phyloP scores from a whole-genome alignment of 202 grass and related monocot genomes.

The Saccharum hybrid region DNA sequence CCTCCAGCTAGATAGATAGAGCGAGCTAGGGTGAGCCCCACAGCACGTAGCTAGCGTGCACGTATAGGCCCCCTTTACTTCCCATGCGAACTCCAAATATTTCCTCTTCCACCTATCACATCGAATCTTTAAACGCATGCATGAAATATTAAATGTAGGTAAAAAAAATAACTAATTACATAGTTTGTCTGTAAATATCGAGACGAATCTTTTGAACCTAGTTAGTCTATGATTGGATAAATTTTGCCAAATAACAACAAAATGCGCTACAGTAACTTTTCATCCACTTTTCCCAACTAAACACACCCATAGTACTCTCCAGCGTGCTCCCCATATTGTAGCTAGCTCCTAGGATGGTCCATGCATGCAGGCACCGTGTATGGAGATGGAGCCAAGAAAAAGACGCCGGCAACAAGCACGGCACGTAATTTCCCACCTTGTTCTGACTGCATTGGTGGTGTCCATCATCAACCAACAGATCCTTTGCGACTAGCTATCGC shows the following conservation, averaged over 20 bases:
- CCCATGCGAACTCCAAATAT: too few species aligned
- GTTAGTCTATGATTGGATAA: too few species aligned
- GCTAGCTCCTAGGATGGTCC: slow-evolving; percentile 34
- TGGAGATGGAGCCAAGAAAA: background rate
- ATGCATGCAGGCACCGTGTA: slow-evolving; percentile 19
- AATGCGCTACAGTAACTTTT: too few species aligned
- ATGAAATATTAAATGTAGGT: too few species aligned
- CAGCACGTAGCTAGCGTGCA: slow-evolving; percentile 16
- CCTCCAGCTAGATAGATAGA: background rate
- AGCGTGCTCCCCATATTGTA: slow-evolving; percentile 12
- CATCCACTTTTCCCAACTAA: too few species aligned
- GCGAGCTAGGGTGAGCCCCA: slow-evolving; percentile 8
- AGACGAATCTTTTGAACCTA: too few species aligned
- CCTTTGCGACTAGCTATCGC: background rate
- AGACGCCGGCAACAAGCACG: slow-evolving; percentile 11
- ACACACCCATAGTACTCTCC: background rate
- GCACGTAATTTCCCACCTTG: background rate
- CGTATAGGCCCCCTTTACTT: too few species aligned
- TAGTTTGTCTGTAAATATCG: too few species aligned
- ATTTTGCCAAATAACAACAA: too few species aligned
- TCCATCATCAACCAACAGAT: background rate
- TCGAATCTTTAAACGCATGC: too few species aligned
- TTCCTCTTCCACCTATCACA: too few species aligned
- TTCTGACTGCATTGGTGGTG: background rate
- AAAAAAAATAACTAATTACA: too few species aligned